Percentiles rank a stretch among this genome's conserved stretches.
These are phyloP conservation scores for Sordaria brevicollis DNA, from an alignment of 495 filamentous ascomycete species.

Conservation along the genomic window DNA sequence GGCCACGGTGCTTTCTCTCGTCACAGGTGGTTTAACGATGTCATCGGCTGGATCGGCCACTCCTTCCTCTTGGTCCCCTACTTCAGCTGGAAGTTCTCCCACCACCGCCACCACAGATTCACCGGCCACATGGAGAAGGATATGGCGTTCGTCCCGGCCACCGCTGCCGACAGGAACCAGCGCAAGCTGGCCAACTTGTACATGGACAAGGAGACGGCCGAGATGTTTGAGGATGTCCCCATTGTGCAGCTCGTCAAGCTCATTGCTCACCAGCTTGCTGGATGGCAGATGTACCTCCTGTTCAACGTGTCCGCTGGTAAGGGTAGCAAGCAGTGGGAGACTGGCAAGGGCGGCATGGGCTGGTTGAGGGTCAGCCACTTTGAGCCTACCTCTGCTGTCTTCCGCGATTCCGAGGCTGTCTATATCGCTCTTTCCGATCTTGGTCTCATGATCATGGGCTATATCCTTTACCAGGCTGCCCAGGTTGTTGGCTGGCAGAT, in stretches of 20 bases:
- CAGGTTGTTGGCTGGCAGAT: conserved; percentile 73
- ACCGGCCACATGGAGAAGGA: conserved; percentile 93
- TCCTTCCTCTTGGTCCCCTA: conserved; percentile 75
- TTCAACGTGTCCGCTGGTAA: conserved; percentile 89
- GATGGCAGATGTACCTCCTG: conserved; percentile 78
- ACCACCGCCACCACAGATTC: conserved; percentile 90
- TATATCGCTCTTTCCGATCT: conserved; percentile 75
- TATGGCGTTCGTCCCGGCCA: conserved; percentile 93
- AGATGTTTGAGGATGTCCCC: conserved; percentile 87
- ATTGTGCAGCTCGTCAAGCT: conserved; percentile 65
- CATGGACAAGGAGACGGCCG: conserved; percentile 43
- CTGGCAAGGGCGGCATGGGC: conserved; percentile 45
- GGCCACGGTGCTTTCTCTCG: conserved; percentile 80
- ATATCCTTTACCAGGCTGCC: conserved; percentile 44
- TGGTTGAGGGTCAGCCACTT: conserved; percentile 88
- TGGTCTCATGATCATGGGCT: conserved; percentile 52
- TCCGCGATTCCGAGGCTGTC: conserved; percentile 80
- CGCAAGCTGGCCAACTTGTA: conserved; percentile 45
- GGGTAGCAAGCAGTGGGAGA: conserved; percentile 65
- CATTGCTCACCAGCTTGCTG: conserved; percentile 72
- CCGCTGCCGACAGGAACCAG: conserved; percentile 57
- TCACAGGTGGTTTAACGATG: conserved; percentile 70
- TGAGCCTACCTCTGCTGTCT: conserved; percentile 75
- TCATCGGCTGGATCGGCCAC: conserved; percentile 73
- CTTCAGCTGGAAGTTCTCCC: conserved; percentile 90